Evolutionary conservation across 2,329 filamentous ascomycete genomes (phyloP), one percentile per base, ranked within the genome.

Genomic region (Monilinia polystroma): DNA sequence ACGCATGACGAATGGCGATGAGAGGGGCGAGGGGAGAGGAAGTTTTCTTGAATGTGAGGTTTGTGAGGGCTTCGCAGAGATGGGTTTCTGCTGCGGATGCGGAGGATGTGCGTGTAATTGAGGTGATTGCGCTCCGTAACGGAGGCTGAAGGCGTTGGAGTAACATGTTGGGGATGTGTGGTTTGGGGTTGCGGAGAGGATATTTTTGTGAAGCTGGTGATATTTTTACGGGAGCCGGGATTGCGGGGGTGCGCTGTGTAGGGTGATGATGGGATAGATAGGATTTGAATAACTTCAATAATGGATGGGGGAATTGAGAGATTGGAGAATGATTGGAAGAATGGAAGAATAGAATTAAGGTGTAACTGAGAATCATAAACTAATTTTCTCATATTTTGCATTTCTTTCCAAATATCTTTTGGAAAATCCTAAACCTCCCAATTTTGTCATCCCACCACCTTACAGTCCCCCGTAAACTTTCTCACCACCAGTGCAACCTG

Each of bases 131-230:
- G 60, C 79, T 78, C 72, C 78, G 76, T 71, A 81, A 68, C 54
- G 79, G 79, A 75, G 78, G 77, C 73, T 79, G 79, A 74, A 81
- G 78, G 76, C 80, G 79, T 73, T 77, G 75, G 70, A 81, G 76
- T 71, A 80, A 75, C 80, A 81, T 82, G 68, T 66, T 55, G 49
- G 64, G 54, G 43, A 55, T 63, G 51, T 54, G 14, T 54, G 38
- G n/a, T 49, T 41, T 63, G 23, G 41, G 35, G 12, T 5, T 47
- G 47, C 10, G 18, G 64, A 32, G 47, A 16, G 35, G 67, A 58
- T 67, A 55, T 59, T 41, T 60, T 49, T 56, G 29, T 52, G 52
- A 64, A 23, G n/a, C 18, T 67, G 41, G 32, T 26, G 35, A 59
- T 59, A 54, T n/a, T 58, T 53, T 32, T 68, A 58, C 64, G 43